Conservation (phyloP, 1,139 yeast species). For the Taphrina pruni region DNA sequence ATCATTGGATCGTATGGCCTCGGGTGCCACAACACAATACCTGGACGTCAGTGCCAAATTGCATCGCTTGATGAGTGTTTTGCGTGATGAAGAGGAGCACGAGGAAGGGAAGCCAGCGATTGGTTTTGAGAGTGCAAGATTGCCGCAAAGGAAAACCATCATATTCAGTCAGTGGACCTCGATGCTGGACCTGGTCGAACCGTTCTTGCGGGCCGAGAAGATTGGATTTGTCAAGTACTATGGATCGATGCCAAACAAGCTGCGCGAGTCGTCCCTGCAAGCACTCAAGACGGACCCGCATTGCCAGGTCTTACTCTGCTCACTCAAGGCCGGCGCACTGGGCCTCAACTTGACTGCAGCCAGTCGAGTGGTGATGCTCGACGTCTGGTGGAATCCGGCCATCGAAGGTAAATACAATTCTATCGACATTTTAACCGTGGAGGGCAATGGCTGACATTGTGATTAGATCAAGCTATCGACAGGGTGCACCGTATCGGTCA, state of each 20-base stretch:
- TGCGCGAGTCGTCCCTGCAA: constrained; percentile 38
- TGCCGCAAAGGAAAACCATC: constrained; percentile 58
- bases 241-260: constrained; percentile 43
- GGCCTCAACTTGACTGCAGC: constrained; percentile 66
- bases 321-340: constrained; percentile 64
- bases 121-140: not conserved
- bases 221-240: constrained; percentile 59
- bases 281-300: constrained; percentile 49
- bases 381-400: constrained; percentile 74
- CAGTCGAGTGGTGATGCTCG: constrained; percentile 62
- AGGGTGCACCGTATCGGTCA: constrained; percentile 69
- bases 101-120: not conserved
- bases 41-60: constrained; percentile 36
- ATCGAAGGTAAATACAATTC: constrained; percentile 17
- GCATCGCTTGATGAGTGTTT: constrained; percentile 35
- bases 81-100: constrained; percentile 27
- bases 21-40: not conserved
- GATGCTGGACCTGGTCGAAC: constrained; percentile 71
- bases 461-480: constrained; percentile 63
- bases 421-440: not conserved
- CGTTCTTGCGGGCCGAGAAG: constrained; percentile 60
- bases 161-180: constrained; percentile 86
- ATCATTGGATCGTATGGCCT: not conserved
- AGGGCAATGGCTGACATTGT: not conserved
- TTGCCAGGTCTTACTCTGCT: constrained; percentile 60